Percentiles rank a stretch among this genome's conserved stretches.
phyloP scores from a whole-genome alignment of 805 yeast species.

The Metschnikowia arizonensis region DNA sequence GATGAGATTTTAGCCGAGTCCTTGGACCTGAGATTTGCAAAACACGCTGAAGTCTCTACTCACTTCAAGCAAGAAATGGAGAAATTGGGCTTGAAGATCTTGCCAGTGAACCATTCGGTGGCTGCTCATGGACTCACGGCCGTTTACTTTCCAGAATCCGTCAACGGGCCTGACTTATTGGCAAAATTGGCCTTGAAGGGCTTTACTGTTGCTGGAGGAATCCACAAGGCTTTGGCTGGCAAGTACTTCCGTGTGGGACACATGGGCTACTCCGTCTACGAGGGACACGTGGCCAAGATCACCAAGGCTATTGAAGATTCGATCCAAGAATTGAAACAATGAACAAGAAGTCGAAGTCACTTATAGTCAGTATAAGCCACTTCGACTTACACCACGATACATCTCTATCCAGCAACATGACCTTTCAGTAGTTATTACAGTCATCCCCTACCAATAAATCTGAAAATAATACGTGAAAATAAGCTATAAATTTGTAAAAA shows the following conservation, averaged over 20 bases:
- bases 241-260: conserved; percentile 93
- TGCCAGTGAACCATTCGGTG: conserved; percentile 52
- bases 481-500: too few relatives aligned
- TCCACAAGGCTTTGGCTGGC: conserved; percentile 72
- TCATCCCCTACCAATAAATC: background rate
- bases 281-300: conserved; percentile 37
- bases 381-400: background rate
- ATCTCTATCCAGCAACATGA: background rate
- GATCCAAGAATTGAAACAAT: conserved; percentile 14
- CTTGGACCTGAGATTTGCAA: conserved; percentile 57
- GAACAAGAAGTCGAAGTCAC: conserved; percentile 6
- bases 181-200: conserved; percentile 57
- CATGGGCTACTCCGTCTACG: conserved; percentile 76
- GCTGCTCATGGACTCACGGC: conserved; percentile 91
- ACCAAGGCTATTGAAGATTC: conserved; percentile 32
- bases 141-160: conserved; percentile 72
- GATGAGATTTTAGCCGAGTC: conserved; percentile 57
- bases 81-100: conserved; percentile 61
- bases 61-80: conserved; percentile 58
- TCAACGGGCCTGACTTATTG: conserved; percentile 65
- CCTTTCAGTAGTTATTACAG: background rate
- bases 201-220: conserved; percentile 83
- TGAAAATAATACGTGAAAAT: background rate
- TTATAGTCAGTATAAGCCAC: background rate
- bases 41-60: conserved; percentile 59